Conservation (phyloP, 345 rosid genomes). For the Firmiana major region DNA sequence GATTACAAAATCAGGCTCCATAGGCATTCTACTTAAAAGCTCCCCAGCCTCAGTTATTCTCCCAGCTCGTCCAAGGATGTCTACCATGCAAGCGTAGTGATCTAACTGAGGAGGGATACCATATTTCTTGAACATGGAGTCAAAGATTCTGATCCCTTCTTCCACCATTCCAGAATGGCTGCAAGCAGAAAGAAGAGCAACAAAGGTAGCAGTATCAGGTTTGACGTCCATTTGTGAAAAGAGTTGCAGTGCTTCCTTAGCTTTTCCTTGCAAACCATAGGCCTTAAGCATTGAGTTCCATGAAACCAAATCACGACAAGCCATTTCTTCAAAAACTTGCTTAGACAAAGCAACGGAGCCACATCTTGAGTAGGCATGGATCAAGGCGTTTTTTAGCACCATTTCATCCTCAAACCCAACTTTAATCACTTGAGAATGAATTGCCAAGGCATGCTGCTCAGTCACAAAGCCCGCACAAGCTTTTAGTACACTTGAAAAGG, state of each 20-base stretch:
- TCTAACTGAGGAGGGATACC: slow-evolving; percentile 60
- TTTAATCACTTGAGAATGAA: slow-evolving; percentile 65
- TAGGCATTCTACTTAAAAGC: slow-evolving; percentile 61
- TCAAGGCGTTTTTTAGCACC: slow-evolving; percentile 64
- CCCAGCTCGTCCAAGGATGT: slow-evolving; percentile 82
- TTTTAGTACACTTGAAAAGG: slow-evolving; percentile 71
- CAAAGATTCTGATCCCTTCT: slow-evolving; percentile 61
- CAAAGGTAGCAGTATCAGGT: slow-evolving; percentile 76
- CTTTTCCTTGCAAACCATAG: slow-evolving; percentile 74
- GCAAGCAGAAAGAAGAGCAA: slow-evolving; percentile 79
- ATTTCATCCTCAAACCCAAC: slow-evolving; percentile 56
- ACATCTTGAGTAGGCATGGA: slow-evolving; percentile 83
- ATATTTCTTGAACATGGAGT: slow-evolving; percentile 48
- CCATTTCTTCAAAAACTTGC: slow-evolving; percentile 67
- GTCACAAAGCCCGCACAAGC: slow-evolving; percentile 79
- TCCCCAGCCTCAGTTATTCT: slow-evolving; percentile 57
- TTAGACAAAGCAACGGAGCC: slow-evolving; percentile 59
- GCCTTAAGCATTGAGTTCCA: slow-evolving; percentile 95
- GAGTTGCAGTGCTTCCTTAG: slow-evolving; percentile 54
- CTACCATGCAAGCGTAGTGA: slow-evolving; percentile 84
- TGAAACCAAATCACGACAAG: slow-evolving; percentile 48
- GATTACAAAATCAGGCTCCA: slow-evolving; percentile 73
- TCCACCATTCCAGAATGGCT: slow-evolving; percentile 83
- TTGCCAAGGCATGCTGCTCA: slow-evolving; percentile 45
- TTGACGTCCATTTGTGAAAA: slow-evolving; percentile 52